These are phyloP conservation scores for Sapria himalayana DNA, from an alignment of 345 rosid genomes.

Conservation along the genomic window DNA sequence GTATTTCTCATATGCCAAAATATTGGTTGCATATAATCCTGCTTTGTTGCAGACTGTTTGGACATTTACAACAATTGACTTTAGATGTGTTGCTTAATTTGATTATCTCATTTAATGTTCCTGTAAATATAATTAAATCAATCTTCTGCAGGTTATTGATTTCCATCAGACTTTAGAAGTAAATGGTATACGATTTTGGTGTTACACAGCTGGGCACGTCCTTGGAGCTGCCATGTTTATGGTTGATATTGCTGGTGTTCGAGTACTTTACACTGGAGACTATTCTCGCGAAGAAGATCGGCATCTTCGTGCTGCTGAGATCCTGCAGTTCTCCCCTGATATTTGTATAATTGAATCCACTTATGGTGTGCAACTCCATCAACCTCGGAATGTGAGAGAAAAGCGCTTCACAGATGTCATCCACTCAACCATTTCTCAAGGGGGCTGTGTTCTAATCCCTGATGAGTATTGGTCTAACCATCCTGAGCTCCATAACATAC, in stretches of 20 bases:
- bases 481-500: slow-evolving; percentile 74
- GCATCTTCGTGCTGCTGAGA: slow-evolving; percentile 89
- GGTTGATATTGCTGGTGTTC: slow-evolving; percentile 90
- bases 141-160: slow-evolving; percentile 43
- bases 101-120: not conserved
- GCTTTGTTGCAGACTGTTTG: not conserved
- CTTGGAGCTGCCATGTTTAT: slow-evolving; percentile 99
- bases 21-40: not conserved
- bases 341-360: slow-evolving; percentile 89
- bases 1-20: not conserved
- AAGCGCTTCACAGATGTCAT: slow-evolving; percentile 88
- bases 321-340: slow-evolving; percentile 92
- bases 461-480: slow-evolving; percentile 88
- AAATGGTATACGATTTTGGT: slow-evolving; percentile 85
- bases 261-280: slow-evolving; percentile 84
- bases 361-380: slow-evolving; percentile 91
- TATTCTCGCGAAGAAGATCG: slow-evolving; percentile 91
- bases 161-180: slow-evolving; percentile 87
- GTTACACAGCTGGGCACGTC: slow-evolving; percentile 95
- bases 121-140: not conserved
- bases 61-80: not conserved
- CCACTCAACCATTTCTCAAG: slow-evolving; percentile 70
- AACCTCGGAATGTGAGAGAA: slow-evolving; percentile 66
- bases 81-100: too few species aligned
- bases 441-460: slow-evolving; percentile 79